Base-by-base conservation (phyloP, 331 rosid species). In the Pyracantha coccinea region DNA sequence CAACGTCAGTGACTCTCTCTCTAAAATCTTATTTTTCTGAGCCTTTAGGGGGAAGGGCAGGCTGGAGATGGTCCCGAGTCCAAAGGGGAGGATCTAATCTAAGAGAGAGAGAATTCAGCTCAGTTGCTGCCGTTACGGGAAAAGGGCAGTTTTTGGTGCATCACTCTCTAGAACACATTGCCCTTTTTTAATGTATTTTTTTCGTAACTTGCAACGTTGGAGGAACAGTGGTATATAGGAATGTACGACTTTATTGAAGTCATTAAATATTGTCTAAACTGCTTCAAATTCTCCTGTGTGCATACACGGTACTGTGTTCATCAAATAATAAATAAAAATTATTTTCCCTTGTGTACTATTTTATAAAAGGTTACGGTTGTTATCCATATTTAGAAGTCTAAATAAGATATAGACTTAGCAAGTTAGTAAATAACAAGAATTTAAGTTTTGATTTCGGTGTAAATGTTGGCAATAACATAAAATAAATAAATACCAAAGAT, bases 51-150 rank as follows among this genome's bases (percentile, higher is more conserved):
- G 53, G 77, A 27, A 23, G 13, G 50, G 7, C 55, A 58, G 33
- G 63, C 7, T 60, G 52, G 58, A 68, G 83, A 79, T 53, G 16
- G 83, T 84, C 73, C 92, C 93, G 78, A 80, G 93, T 87, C 96
- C 85, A 75, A 78, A 76, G 97, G 91, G 73, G 67, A 75, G 85
- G 82, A 82, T 85, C 86, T 77, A 77, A 88, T 41, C 47, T 11
- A 41, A 41, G 47, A 41, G 47, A 41, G 35, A 87, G 78, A 83
- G 64, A 76, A 83, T 83, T 92, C 87, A 84, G 97, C 78, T 78
- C 57, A 41, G 47, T 41, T 41, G 47, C 63, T 79, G 78, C 77
- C 35, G 88, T 86, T 87, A 75, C 77, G 68, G 32, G 44, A 75
- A 66, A 35, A 78, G 63, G 82, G 86, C 82, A 72, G 38, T 77